These are phyloP conservation scores for Sporothrix sp. DNA, from an alignment of 2,329 filamentous ascomycete genomes.

Conservation along the genomic window DNA sequence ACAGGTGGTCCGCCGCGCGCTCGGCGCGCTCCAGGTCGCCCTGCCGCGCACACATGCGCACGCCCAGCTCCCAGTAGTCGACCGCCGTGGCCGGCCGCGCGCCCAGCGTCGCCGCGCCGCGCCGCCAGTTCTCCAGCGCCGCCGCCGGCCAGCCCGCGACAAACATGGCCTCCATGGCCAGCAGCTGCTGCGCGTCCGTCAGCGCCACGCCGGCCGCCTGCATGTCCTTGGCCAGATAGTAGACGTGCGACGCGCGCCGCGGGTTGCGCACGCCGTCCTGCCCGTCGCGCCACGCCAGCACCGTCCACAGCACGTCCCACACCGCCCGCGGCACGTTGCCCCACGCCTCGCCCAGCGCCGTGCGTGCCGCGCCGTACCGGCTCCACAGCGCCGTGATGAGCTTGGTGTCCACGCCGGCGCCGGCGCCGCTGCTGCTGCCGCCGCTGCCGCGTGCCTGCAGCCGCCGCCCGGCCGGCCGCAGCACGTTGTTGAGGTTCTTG, in stretches of 20 bases:
- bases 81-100: slow-evolving; percentile 36
- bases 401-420: slow-evolving; percentile 17
- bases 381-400: slow-evolving; percentile 34
- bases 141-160: slow-evolving; percentile 49
- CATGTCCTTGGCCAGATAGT: slow-evolving; percentile 57
- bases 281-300: slow-evolving; percentile 40
- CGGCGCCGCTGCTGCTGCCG: too few relatives aligned
- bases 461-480: slow-evolving; percentile 25
- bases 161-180: slow-evolving; percentile 60
- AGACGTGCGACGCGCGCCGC: slow-evolving; percentile 51
- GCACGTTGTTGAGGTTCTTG: slow-evolving; percentile 22
- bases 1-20: slow-evolving; percentile 38
- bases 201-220: slow-evolving; percentile 46
- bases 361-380: slow-evolving; percentile 38
- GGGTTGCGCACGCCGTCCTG: slow-evolving; percentile 27
- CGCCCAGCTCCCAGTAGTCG: slow-evolving; percentile 55
- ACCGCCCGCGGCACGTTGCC: slow-evolving; percentile 47
- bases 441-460: slow-evolving; percentile 23
- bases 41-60: slow-evolving; percentile 50
- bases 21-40: slow-evolving; percentile 52
- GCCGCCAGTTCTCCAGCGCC: slow-evolving; percentile 56
- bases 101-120: slow-evolving; percentile 44
- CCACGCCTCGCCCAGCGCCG: slow-evolving; percentile 36
- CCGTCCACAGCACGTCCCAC: slow-evolving; percentile 58
- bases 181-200: slow-evolving; percentile 47